Evolutionary conservation across 768 basidiomycete genomes (phyloP).

Genomic region (Dacryopinax primogenitus): DNA sequence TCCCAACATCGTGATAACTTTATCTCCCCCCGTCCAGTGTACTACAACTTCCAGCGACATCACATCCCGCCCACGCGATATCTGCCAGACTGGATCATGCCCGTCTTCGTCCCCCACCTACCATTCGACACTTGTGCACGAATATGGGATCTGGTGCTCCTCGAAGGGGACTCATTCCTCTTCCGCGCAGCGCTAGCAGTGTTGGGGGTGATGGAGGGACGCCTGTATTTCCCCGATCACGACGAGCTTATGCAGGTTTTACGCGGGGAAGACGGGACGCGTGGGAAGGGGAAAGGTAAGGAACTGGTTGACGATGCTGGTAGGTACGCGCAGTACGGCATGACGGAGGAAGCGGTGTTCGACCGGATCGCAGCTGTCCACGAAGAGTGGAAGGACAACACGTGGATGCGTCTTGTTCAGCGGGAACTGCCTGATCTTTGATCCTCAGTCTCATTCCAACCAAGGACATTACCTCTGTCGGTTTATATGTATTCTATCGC

Average conservation of each 20-base stretch:
- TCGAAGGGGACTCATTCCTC: constrained; percentile 83
- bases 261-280: constrained; percentile 55
- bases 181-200: constrained; percentile 76
- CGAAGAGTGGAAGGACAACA: constrained; percentile 88
- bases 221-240: constrained; percentile 78
- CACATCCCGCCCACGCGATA: constrained; percentile 79
- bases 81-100: constrained; percentile 66
- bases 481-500: not conserved
- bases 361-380: constrained; percentile 68
- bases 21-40: constrained; percentile 39
- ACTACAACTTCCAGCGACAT: constrained; percentile 90
- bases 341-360: constrained; percentile 78
- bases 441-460: not conserved
- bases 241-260: constrained; percentile 67
- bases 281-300: constrained; percentile 9
- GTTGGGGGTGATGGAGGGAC: constrained; percentile 67
- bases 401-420: constrained; percentile 69
- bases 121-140: constrained; percentile 83
- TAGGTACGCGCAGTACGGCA: constrained; percentile 67
- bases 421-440: constrained; percentile 70
- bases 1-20: not conserved
- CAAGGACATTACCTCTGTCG: not conserved
- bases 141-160: constrained; percentile 73
- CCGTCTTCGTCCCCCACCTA: constrained; percentile 73
- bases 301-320: constrained; percentile 27